phyloP scores from a whole-genome alignment of 2,329 filamentous ascomycete genomes.

The Fusarium aywerte region DNA sequence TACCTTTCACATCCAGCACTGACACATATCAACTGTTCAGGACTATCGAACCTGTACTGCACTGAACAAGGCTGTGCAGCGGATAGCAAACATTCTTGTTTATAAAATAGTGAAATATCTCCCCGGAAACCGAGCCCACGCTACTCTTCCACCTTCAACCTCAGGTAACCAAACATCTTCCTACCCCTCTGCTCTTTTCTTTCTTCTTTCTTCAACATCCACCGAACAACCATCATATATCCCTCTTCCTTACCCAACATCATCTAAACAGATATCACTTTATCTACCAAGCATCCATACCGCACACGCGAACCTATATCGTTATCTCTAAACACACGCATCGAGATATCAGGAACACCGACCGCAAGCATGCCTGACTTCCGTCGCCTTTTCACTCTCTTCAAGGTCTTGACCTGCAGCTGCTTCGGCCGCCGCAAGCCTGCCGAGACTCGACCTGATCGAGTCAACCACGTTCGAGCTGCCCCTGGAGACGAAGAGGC shows the following conservation, averaged over 20 bases:
- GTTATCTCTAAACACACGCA: neutral
- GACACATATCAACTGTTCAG: neutral
- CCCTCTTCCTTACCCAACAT: too few relatives aligned
- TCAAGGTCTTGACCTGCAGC: constrained; percentile 9
- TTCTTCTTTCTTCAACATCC: neutral
- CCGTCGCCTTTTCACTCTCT: constrained; percentile 19
- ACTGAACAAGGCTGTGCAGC: neutral
- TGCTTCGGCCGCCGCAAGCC: neutral
- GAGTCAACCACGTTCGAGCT: neutral
- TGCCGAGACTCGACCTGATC: neutral
- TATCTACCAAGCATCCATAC: neutral
- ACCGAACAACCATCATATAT: too few relatives aligned
- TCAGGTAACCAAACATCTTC: neutral
- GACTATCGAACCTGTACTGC: neutral
- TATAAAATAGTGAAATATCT: neutral
- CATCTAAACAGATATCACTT: too few relatives aligned
- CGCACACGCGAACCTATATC: too few relatives aligned
- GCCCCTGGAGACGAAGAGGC: neutral
- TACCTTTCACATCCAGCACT: neutral
- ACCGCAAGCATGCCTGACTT: constrained; percentile 31
- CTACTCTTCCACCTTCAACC: neutral
- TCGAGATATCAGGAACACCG: neutral
- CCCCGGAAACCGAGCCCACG: neutral
- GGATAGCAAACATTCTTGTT: neutral
- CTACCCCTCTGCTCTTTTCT: too few relatives aligned